A percentile compares a stretch with the other conserved stretches of the same genome.
phyloP scores from a whole-genome alignment of 2,329 filamentous ascomycete species.

The Phaeosphaeriaceae sp. region DNA sequence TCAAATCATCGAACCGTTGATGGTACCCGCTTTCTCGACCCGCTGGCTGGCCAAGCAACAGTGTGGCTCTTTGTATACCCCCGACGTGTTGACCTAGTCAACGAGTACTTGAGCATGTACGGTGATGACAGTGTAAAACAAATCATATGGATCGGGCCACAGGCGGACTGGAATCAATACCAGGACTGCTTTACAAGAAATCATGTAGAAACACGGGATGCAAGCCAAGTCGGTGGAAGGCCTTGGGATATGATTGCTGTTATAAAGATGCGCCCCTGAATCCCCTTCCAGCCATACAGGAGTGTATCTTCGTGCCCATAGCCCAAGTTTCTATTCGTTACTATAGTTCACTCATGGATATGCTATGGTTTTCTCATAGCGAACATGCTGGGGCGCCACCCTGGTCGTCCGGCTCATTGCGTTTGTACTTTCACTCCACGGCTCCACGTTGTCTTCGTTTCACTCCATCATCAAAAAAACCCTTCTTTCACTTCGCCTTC shows the following conservation, averaged over 20 bases:
- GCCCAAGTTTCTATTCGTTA: too few species aligned
- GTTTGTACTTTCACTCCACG: too few species aligned
- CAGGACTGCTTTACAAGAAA: slow-evolving; percentile 31
- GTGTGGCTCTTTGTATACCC: slow-evolving; percentile 64
- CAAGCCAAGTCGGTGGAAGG: slow-evolving; percentile 37
- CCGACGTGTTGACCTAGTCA: slow-evolving; percentile 54
- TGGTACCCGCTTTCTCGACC: slow-evolving; percentile 53
- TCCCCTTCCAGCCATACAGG: too few species aligned
- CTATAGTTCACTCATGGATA: too few species aligned
- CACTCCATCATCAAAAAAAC: too few species aligned
- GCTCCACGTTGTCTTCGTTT: too few species aligned
- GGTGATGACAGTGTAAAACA: slow-evolving; percentile 36
- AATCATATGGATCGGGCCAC: slow-evolving; percentile 53
- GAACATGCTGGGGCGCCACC: too few species aligned
- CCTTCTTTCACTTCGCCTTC: too few species aligned
- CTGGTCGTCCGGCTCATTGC: too few species aligned
- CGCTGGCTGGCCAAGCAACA: slow-evolving; percentile 50
- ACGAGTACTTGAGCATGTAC: slow-evolving; percentile 52
- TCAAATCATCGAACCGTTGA: slow-evolving; percentile 52
- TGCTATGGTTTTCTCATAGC: too few species aligned
- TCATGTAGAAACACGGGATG: slow-evolving; percentile 25
- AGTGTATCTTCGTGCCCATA: too few species aligned
- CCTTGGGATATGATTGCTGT: slow-evolving; percentile 44
- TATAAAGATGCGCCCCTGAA: slow-evolving; percentile 10
- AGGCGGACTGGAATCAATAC: slow-evolving; percentile 51